Base-by-base conservation (phyloP, 805 yeast genomes). In the Yarrowia sp. region DNA sequence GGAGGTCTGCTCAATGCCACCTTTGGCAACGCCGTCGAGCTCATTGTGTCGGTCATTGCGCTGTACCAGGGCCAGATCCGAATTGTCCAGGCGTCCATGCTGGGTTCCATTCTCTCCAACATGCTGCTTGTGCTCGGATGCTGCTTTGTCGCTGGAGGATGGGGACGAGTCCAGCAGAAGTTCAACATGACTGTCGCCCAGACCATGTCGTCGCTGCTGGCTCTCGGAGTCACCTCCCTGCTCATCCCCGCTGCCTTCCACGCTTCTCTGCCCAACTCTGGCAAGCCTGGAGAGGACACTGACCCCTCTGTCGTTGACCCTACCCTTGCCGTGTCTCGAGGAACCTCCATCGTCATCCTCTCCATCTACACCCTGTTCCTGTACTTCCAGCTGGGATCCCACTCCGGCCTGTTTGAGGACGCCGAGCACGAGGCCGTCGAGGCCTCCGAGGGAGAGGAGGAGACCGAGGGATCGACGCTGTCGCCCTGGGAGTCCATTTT, bases 171-270 rank as follows among this genome's bases (percentile, higher is more conserved):
- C 45, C 95, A 90, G 77, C 98, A 95, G 79, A 84, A 84, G 0
- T 95, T 95, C 81, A 92, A 92, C 81, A 97, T 91, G 79, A 94
- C 98, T 0, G 98, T 93, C 8, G 99, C 99, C 5, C 98, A 95
- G 79, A 93, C 98, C 8, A 95, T 95, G 99, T 86, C 92, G 42
- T 92, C 98, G 1, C 83, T 95, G 72, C 86, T 95, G 87, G 97
- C 97, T 1, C 87, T 95, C 69, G 91, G 97, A 2, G 88, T 95
- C 59, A 89, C 95, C 46, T 93, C 97, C 1, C 83, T 95, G 74
- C 79, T 95, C 75, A 88, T 95, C 67, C 99, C 99, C 2, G 98
- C 99, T 3, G 98, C 98, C 0, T 95, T 94, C 85, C 92, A 90
- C 74, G 91, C 97, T 7, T 84, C 93, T 8, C 79, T 91, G 71